Evolutionary conservation across 768 basidiomycete genomes (phyloP).

Genomic region (Tricholoma bakamatsutake): DNA sequence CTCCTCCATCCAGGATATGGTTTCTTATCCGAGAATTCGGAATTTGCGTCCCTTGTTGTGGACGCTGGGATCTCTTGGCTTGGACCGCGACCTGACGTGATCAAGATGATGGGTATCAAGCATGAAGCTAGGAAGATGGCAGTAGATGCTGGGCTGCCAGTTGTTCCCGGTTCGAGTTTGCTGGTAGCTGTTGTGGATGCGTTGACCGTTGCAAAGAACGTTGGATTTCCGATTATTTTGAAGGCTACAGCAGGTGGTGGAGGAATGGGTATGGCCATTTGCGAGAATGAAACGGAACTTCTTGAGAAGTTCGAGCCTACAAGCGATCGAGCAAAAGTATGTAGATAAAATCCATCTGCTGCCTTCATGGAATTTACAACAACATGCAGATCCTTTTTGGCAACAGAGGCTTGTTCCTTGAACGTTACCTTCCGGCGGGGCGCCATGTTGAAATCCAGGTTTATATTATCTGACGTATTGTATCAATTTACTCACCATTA

Average conservation of each 20-base stretch:
- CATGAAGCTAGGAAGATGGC: constrained; percentile 50
- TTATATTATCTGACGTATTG: neutral
- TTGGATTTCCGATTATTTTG: constrained; percentile 59
- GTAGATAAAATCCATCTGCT: constrained; percentile 5
- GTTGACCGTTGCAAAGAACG: constrained; percentile 26
- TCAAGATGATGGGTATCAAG: constrained; percentile 55
- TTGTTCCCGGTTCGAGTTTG: constrained; percentile 55
- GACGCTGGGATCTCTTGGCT: constrained; percentile 51
- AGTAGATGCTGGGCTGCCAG: constrained; percentile 38
- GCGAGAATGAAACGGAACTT: constrained; percentile 35
- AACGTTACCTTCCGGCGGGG: constrained; percentile 48
- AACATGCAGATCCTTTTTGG: constrained; percentile 38
- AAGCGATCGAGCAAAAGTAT: constrained; percentile 39
- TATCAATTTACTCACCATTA: neutral
- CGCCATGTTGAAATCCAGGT: constrained; percentile 68
- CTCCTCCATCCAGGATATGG: constrained; percentile 62
- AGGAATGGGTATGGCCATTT: constrained; percentile 61
- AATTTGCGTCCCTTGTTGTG: constrained; percentile 42
- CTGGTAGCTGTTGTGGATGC: constrained; percentile 37
- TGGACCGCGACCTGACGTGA: constrained; percentile 46
- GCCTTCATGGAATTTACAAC: neutral
- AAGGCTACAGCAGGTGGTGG: constrained; percentile 69
- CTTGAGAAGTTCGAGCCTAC: constrained; percentile 27
- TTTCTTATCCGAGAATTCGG: constrained; percentile 59
- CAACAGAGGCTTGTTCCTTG: constrained; percentile 49